These are phyloP conservation scores for Nakazawaea ernobii DNA, from an alignment of 805 yeast species.

Conservation along the genomic window DNA sequence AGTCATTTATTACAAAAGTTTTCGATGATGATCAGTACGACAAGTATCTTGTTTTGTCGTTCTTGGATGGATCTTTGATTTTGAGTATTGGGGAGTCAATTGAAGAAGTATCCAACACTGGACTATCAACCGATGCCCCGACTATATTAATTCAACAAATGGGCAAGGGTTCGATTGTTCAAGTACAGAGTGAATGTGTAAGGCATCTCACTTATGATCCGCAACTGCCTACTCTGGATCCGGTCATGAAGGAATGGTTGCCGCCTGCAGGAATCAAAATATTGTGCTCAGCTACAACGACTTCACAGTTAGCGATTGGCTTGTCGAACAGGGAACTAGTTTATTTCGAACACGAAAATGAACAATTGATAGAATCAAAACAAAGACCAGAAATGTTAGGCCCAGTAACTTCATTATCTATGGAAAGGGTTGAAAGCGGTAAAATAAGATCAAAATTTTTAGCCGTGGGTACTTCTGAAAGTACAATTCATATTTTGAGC, in stretches of 20 bases:
- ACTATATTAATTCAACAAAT: conserved; percentile 69
- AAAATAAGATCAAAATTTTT: conserved; percentile 47
- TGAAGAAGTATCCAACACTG: conserved; percentile 60
- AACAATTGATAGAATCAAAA: conserved; percentile 65
- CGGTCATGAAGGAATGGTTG: conserved; percentile 58
- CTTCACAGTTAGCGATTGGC: conserved; percentile 63
- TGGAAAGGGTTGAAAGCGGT: conserved; percentile 38
- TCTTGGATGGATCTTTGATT: conserved; percentile 63
- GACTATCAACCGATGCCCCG: conserved; percentile 46
- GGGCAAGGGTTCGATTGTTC: conserved; percentile 59
- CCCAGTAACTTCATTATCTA: conserved; percentile 39
- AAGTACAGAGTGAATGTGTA: conserved; percentile 67
- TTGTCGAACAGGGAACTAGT: conserved; percentile 69
- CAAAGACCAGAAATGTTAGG: conserved; percentile 50
- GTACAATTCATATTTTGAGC: conserved; percentile 63
- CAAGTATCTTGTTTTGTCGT: conserved; percentile 60
- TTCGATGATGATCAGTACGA: conserved; percentile 42
- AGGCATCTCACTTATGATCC: conserved; percentile 41
- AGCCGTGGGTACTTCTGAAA: conserved; percentile 69
- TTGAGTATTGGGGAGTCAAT: conserved; percentile 75
- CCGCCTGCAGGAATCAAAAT: conserved; percentile 77
- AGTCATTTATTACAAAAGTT: conserved; percentile 59
- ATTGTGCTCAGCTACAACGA: conserved; percentile 53
- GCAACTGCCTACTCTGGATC: conserved; percentile 20
- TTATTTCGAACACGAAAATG: conserved; percentile 76